Percentiles rank a stretch among this genome's conserved stretches.
These are phyloP conservation scores for Collybia sp. DNA, from an alignment of 768 basidiomycete genomes.

Conservation along the genomic window DNA sequence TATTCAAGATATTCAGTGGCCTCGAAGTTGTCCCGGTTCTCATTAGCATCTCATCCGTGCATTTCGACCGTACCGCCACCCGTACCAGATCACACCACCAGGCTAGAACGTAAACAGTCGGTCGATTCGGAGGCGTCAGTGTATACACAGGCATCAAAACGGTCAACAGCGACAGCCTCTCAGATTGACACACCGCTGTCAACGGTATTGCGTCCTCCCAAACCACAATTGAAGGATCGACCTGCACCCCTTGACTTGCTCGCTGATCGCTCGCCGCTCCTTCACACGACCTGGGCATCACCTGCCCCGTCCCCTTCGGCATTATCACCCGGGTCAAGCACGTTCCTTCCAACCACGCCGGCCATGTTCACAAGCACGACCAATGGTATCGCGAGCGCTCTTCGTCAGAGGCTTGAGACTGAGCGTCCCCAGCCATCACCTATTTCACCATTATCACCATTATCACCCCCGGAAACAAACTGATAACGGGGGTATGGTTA, in stretches of 20 bases:
- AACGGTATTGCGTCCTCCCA: neutral
- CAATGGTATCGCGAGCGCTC: conserved; percentile 28
- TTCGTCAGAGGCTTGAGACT: conserved; percentile 31
- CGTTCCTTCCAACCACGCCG: conserved; percentile 11
- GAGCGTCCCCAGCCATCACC: conserved; percentile 9
- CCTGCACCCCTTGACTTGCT: conserved; percentile 26
- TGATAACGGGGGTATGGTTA: conserved; percentile 15
- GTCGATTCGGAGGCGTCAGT: conserved; percentile 29
- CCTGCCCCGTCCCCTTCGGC: conserved; percentile 21
- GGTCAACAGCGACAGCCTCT: conserved; percentile 6
- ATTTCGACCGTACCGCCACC: neutral
- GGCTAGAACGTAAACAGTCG: conserved; percentile 12
- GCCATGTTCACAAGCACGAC: conserved; percentile 9
- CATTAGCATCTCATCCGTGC: conserved; percentile 8
- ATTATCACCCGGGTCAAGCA: conserved; percentile 4
- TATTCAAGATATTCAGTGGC: conserved; percentile 60
- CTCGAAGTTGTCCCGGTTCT: conserved; percentile 29
- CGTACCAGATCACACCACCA: neutral
- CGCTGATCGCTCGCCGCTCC: conserved; percentile 24
- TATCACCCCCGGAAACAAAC: neutral
- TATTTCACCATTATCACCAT: neutral
- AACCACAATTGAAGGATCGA: conserved; percentile 2
- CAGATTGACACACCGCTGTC: neutral
- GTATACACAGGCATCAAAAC: conserved; percentile 27
- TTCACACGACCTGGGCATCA: conserved; percentile 36